These are phyloP conservation scores for Suhomyces wounanorum DNA, from an alignment of 1,139 yeast species.

Conservation along the genomic window DNA sequence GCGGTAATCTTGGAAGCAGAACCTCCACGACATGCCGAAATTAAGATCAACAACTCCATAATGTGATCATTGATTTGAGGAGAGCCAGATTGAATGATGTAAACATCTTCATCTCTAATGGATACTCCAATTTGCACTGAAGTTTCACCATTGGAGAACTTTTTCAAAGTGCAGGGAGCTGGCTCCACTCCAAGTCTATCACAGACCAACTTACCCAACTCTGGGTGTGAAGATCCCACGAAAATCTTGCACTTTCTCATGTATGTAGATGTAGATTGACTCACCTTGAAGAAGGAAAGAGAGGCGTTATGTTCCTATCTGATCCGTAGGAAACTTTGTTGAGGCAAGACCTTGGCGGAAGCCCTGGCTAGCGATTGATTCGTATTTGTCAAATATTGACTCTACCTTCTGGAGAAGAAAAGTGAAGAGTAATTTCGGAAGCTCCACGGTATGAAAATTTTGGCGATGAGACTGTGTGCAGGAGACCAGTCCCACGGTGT, in stretches of 20 bases:
- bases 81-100: constrained; percentile 92
- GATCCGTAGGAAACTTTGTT: background rate
- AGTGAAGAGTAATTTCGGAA: constrained; percentile 1
- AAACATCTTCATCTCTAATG: constrained; percentile 95
- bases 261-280: constrained; percentile 6
- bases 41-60: constrained; percentile 91
- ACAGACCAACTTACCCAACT: constrained; percentile 86
- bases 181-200: constrained; percentile 89
- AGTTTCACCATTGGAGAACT: constrained; percentile 96
- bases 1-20: constrained; percentile 97
- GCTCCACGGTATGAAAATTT: constrained; percentile 2
- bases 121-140: constrained; percentile 93
- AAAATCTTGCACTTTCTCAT: constrained; percentile 98
- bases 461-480: constrained; percentile 11
- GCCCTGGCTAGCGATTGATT: background rate
- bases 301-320: background rate
- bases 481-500: background rate
- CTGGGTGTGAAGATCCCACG: constrained; percentile 96
- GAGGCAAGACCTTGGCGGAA: constrained; percentile 1
- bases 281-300: constrained; percentile 8
- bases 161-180: constrained; percentile 89
- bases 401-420: constrained; percentile 10
- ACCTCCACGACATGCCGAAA: constrained; percentile 96
- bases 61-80: constrained; percentile 90
- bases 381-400: constrained; percentile 5